phyloP scores from a whole-genome alignment of 352 stramenopile genomes.

The Globisporangium cederbergense region DNA sequence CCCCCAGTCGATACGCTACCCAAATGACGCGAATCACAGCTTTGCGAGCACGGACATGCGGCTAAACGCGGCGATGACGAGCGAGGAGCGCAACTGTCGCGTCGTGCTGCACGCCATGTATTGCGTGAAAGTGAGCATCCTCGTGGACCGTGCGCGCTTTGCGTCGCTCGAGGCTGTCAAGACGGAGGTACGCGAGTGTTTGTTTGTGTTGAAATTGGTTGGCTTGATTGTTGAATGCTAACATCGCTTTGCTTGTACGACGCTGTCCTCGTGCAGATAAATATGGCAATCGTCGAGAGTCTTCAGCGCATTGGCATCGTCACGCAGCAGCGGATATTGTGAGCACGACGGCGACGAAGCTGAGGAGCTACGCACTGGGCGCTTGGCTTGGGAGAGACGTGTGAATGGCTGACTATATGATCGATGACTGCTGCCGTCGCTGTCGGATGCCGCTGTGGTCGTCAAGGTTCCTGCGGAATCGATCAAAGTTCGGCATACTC shows the following conservation, averaged over 20 bases:
- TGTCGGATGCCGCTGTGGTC: slow-evolving; percentile 17
- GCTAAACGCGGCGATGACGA: not conserved
- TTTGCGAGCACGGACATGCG: slow-evolving; percentile 26
- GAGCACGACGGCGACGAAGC: not conserved
- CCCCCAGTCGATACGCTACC: slow-evolving; percentile 19
- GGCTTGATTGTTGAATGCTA: not conserved
- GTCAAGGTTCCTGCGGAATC: slow-evolving; percentile 7
- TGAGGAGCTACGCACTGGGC: not conserved
- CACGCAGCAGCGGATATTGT: slow-evolving; percentile 17
- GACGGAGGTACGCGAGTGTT: slow-evolving; percentile 41
- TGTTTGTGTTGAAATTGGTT: slow-evolving; percentile 5
- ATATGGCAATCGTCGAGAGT: slow-evolving; percentile 58
- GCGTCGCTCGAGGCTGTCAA: slow-evolving; percentile 51
- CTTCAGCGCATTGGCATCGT: slow-evolving; percentile 41
- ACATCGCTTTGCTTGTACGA: slow-evolving; percentile 2
- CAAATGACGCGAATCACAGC: slow-evolving; percentile 24
- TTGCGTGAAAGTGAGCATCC: slow-evolving; percentile 53
- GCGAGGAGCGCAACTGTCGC: slow-evolving; percentile 28
- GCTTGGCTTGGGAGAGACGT: not conserved
- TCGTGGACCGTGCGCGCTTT: slow-evolving; percentile 52
- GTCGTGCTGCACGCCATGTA: slow-evolving; percentile 59
- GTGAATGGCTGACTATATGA: not conserved
- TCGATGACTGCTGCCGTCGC: slow-evolving; percentile 18
- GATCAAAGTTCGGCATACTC: slow-evolving; percentile 16
- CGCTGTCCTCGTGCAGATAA: slow-evolving; percentile 32